Evolutionary conservation across 2,329 filamentous ascomycete species (phyloP), one percentile per base, ranked within the genome.

Genomic region (Cordyceps sp.): DNA sequence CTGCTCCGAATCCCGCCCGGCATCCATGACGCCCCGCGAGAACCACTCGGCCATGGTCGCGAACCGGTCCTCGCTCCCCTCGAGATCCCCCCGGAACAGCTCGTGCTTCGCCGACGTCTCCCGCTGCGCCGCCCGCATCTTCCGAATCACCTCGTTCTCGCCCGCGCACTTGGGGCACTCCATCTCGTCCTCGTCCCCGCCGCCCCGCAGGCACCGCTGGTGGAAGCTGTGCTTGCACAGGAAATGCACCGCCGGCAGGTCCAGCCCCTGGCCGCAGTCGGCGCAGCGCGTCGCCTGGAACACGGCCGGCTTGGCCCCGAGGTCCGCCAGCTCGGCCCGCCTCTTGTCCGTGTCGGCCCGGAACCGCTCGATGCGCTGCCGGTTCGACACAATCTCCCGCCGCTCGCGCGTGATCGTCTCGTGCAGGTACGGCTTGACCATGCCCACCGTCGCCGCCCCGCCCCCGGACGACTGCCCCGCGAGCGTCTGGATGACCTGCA

Each of bases 161-260:
- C 73, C 66, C 18, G 80, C 75, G 46, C 90, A 98, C 22, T 84
- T 67, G 9, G 88, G 85, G 50, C 90, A 98, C 53, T 94, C 85
- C 0, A 76, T 68, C 32, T 76, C 73, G 6, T 62, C 62, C 17
- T 77, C 74, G 10, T 62, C 61, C 16, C 52, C 56, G 3, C 58
- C 60, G 10, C 52, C 52, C 32, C 64, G 58, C 48, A 98, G 59
- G 53, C 88, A 98, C 29, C 82, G 69, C 57, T 93, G 83, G 50
- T 98, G 90, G 63, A 94, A 98, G 37, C 78, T 86, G 53, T 98
- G 90, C 53, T 93, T 93, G 61, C 90, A 98, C 39, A 98, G 57
- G 52, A 98, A 98, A 50, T 98, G 90, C 30, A 98, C 86, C 0
- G 78, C 82, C 0, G 90, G 90, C 10, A 96, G 62, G 41, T 94